Base-by-base conservation (phyloP, 2,329 filamentous ascomycete species). In the Hyphodiscus sp. region DNA sequence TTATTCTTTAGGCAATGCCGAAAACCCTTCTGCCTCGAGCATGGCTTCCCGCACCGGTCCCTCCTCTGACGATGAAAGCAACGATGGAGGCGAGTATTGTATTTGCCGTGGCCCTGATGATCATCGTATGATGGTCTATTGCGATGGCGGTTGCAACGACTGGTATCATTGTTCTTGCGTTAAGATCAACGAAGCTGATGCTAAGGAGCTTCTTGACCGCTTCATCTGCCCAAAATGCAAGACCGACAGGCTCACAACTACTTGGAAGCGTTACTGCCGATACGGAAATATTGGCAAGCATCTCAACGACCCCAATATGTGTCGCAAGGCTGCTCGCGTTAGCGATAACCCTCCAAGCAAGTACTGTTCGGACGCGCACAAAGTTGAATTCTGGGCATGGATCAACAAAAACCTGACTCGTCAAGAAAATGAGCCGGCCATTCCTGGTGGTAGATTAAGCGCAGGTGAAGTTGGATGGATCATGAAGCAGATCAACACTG, bases 101-200 rank as follows among this genome's bases (percentile, higher is more conserved):
- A 58, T 66, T 20, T 68, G 66, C 50, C 62, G 66, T 44, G 62
- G 63, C 42, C 64, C 63, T 41, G 64, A 67, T 51, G 64, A 68
- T 58, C 63, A 67, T 52, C 59, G 63, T 8, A 67, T 67, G 63
- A 68, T 68, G 65, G 62, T 68, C 9, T 61, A 61, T 23, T 68
- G 65, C 46, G 66, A 68, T 45, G 65, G 65, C 10, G 61, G 60
- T 19, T 68, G 66, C 44, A 56, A 66, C 26, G 66, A 68, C 43
- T 68, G 66, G 66, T 68, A 65, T 47, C 66, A 68, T 49, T 66
- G 63, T 50, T 61, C 60, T 15, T 68, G 66, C 41, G 57, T 68
- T 41, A 52, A 58, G 38, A 59, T 68, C 30, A 54, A 64, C 23
- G 61, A 63, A 15, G 58, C 57, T 1, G 65, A 67, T 48, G 62